Base-by-base conservation (phyloP, 495 filamentous ascomycete species). In the Xylaria bambusicola region DNA sequence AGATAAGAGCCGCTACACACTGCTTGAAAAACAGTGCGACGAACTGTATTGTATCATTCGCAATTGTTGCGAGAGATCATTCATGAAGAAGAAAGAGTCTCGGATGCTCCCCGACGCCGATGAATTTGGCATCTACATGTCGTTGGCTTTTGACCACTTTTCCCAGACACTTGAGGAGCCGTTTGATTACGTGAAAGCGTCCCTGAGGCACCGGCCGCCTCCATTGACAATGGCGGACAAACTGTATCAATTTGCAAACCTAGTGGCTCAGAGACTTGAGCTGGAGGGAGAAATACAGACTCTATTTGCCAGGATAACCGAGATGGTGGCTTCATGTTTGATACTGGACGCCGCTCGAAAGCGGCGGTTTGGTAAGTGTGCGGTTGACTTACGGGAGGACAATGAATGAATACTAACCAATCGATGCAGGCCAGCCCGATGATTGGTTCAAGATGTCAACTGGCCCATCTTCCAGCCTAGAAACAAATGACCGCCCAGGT, bases 111-210 rank as follows among this genome's bases (percentile, higher is more conserved):
- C 66, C 0, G 66, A 71, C n/a, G 33, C 61, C 0, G 72, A 78
- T 10, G 70, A 75, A 1, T 51, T 78, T 3, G 45, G 70, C 21
- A 20, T 56, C 12, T 77, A 77, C 56, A 52, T 77, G 6, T 64
- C 70, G 52, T 53, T 49, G 41, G 75, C 73, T 0, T 78, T 75
- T 61, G 65, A 74, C 50, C 68, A 73, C 50, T 75, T 71, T 48
- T 63, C 71, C n/a, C 40, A 62, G 9, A 63, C 63, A 21, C 57
- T 72, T 3, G 66, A 73, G 17, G 52, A 45, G 1, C 71, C 77
- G 0, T 80, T 80, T 55, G 62, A 80, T 57, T 80, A 78, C 60
- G 65, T 76, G 5, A 38, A 74, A 13, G 70, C 61, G 10, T 65
- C 73, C n/a, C 64, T 77, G 35, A 24, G 40, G 13, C 64, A 67